Evolutionary conservation across 1,284 basidiomycete genomes (phyloP).

Genomic region (Athelia psychrophila): DNA sequence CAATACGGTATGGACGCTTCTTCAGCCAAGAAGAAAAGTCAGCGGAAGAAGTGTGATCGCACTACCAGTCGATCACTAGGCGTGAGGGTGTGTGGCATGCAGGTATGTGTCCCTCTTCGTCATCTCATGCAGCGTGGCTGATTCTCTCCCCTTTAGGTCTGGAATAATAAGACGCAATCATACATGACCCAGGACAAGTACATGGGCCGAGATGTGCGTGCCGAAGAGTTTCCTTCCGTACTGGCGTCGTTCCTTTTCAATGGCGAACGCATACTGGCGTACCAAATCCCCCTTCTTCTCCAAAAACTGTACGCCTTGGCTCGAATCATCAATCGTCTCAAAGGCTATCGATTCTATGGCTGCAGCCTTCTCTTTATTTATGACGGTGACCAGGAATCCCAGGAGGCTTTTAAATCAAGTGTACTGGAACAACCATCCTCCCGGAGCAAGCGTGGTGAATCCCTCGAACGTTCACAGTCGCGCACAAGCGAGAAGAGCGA

Average conservation of each 20-base stretch:
- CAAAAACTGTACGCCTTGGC: constrained; percentile 95
- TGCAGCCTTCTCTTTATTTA: constrained; percentile 97
- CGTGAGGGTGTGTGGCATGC: constrained; percentile 97
- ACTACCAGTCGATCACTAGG: constrained; percentile 92
- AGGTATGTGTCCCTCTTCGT: constrained; percentile 57
- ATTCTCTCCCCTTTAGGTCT: constrained; percentile 67
- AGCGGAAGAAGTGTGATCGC: constrained; percentile 96
- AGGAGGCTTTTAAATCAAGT: constrained; percentile 66
- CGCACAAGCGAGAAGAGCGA: constrained; percentile 33
- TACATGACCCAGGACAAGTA: constrained; percentile 98
- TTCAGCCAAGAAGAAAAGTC: constrained; percentile 91
- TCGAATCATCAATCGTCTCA: constrained; percentile 82
- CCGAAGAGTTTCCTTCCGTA: constrained; percentile 82
- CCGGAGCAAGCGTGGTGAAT: constrained; percentile 74
- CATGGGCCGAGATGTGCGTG: constrained; percentile 85
- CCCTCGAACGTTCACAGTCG: constrained; percentile 56
- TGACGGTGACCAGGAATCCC: constrained; percentile 89
- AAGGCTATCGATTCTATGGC: constrained; percentile 97
- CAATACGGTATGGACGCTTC: constrained; percentile 98
- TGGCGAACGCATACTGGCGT: constrained; percentile 79
- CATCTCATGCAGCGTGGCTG: constrained; percentile 11
- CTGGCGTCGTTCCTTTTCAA: constrained; percentile 86
- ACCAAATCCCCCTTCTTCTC: constrained; percentile 91
- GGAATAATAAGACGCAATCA: constrained; percentile 79
- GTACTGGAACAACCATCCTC: constrained; percentile 67